phyloP scores from a whole-genome alignment of 2,329 filamentous ascomycete species.

The Pseudocercospora cruenta region DNA sequence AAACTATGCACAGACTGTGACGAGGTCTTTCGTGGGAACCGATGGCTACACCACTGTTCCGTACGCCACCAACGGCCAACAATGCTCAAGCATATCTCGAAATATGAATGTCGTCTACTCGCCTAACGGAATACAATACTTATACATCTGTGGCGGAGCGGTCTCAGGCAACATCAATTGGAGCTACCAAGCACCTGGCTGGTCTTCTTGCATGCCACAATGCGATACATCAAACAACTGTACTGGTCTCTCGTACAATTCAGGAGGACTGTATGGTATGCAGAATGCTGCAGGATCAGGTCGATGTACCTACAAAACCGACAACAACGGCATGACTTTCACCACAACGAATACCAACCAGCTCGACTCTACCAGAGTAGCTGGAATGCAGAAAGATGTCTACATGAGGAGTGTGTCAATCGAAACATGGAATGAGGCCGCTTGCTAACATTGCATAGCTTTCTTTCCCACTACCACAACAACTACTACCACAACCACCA shows the following conservation, averaged over 20 bases:
- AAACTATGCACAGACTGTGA: constrained; percentile 3
- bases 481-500: constrained; percentile 24
- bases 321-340: constrained; percentile 4
- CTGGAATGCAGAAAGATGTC: background rate
- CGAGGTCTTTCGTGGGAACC: background rate
- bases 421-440: no score
- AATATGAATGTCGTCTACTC: constrained; percentile 8
- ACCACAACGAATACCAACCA: background rate
- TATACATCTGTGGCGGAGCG: constrained; percentile 5
- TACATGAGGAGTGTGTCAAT: constrained; percentile 1
- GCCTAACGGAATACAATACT: constrained; percentile 4
- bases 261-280: background rate
- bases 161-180: background rate
- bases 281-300: background rate
- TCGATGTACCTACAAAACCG: background rate
- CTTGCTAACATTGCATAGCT: no score
- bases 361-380: constrained; percentile 1
- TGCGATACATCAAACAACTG: constrained; percentile 6
- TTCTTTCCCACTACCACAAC: constrained; percentile 1
- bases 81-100: constrained; percentile 3
- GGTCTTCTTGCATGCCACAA: background rate
- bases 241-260: constrained; percentile 5
- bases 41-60: constrained; percentile 13
- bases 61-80: constrained; percentile 10
- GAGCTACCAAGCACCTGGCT: background rate